A percentile compares a stretch with the other conserved stretches of the same genome.
phyloP scores from a whole-genome alignment of 2,329 filamentous ascomycete species.

The Calcarisporium arbuscula region DNA sequence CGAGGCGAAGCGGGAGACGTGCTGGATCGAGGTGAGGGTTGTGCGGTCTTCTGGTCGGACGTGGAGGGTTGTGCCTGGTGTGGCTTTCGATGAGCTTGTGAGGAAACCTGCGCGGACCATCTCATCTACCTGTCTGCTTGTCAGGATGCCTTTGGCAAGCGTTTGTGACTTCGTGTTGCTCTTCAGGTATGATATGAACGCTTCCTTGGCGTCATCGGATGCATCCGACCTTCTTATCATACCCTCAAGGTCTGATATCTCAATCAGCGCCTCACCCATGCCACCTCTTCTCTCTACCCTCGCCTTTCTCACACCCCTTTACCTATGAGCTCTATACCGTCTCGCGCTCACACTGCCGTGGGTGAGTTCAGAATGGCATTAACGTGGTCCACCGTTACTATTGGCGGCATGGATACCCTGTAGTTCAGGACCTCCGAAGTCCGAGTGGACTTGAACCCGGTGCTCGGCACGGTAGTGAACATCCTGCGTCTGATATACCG shows the following conservation, averaged over 20 bases:
- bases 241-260: slow-evolving; percentile 48
- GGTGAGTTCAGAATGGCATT: slow-evolving; percentile 56
- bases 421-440: slow-evolving; percentile 59
- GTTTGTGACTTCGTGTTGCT: slow-evolving; percentile 39
- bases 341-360: slow-evolving; percentile 60
- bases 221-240: slow-evolving; percentile 35
- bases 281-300: slow-evolving; percentile 55
- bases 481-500: slow-evolving; percentile 53
- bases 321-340: slow-evolving; percentile 54
- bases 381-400: slow-evolving; percentile 61
- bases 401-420: slow-evolving; percentile 50
- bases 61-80: slow-evolving; percentile 31
- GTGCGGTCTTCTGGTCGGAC: slow-evolving; percentile 47
- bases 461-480: slow-evolving; percentile 57
- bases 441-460: slow-evolving; percentile 58
- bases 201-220: slow-evolving; percentile 36
- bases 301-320: slow-evolving; percentile 55
- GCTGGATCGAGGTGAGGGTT: slow-evolving; percentile 54
- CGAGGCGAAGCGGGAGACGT: slow-evolving; percentile 58
- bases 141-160: slow-evolving; percentile 26
- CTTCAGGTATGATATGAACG: slow-evolving; percentile 46
- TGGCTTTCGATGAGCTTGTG: slow-evolving; percentile 36
- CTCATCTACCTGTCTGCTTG: slow-evolving; percentile 42
- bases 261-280: slow-evolving; percentile 59
- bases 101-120: slow-evolving; percentile 64